Conservation (phyloP, 2,329 filamentous ascomycete species). For the Stachybotrys elegans region DNA sequence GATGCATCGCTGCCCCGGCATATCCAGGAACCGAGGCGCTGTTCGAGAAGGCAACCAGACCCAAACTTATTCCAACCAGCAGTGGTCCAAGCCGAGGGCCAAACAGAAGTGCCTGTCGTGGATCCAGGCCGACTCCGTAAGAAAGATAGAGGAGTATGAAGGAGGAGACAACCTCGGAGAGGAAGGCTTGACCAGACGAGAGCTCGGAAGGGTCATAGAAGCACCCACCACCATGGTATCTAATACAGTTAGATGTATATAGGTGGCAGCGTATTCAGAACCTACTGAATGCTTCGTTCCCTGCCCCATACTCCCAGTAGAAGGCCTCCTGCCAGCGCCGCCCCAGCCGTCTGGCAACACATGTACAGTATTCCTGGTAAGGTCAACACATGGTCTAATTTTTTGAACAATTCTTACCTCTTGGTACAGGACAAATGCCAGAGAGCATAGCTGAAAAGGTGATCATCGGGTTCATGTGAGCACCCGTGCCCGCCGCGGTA, state of each 20-base stretch:
- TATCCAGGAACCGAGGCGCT: conserved; percentile 34
- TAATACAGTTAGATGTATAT: background rate
- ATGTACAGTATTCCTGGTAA: conserved; percentile 37
- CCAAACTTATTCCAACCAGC: conserved; percentile 38
- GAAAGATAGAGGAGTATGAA: conserved; percentile 30
- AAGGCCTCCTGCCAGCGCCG: conserved; percentile 36
- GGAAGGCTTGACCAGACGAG: conserved; percentile 33
- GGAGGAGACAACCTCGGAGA: conserved; percentile 41
- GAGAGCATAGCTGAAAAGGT: conserved; percentile 47
- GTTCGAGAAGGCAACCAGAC: conserved; percentile 28
- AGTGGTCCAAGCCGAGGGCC: conserved; percentile 43
- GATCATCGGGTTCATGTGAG: conserved; percentile 49
- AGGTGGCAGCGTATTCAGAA: background rate
- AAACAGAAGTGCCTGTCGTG: conserved; percentile 42
- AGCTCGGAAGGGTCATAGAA: conserved; percentile 29
- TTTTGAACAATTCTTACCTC: conserved; percentile 17
- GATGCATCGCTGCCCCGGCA: conserved; percentile 37
- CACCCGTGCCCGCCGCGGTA: conserved; percentile 42
- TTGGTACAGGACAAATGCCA: conserved; percentile 41
- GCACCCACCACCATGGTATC: conserved; percentile 29
- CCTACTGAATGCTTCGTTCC: conserved; percentile 23
- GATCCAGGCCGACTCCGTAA: conserved; percentile 49
- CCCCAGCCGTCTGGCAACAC: conserved; percentile 37
- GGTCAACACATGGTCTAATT: background rate
- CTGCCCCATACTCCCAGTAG: conserved; percentile 28